Evolutionary conservation across 176 grass and related monocot species (phyloP).

Genomic region (Aegilops speltoides): DNA sequence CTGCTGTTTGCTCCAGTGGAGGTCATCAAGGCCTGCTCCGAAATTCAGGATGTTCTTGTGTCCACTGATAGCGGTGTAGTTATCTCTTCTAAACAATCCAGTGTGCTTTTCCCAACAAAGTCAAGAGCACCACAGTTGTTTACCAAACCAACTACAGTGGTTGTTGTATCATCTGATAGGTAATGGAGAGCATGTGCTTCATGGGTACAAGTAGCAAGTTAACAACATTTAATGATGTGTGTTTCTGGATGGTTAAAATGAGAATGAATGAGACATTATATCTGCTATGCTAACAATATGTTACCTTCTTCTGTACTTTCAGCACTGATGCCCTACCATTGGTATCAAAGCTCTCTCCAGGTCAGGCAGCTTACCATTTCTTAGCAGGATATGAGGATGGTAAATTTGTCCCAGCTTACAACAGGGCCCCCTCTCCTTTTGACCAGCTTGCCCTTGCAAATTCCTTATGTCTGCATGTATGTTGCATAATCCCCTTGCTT

Average conservation of each 20-base stretch:
- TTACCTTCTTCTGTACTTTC: slow-evolving; percentile 27
- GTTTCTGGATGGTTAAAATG: slow-evolving; percentile 12
- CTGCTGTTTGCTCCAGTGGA: slow-evolving; percentile 69
- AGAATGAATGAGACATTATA: neutral
- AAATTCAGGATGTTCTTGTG: slow-evolving; percentile 47
- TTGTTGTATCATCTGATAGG: slow-evolving; percentile 78
- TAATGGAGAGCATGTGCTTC: slow-evolving; percentile 32
- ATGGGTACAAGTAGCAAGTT: neutral
- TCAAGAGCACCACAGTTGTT: slow-evolving; percentile 31
- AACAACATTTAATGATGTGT: neutral
- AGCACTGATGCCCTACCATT: slow-evolving; percentile 62
- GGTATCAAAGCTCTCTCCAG: slow-evolving; percentile 66
- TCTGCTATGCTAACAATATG: neutral
- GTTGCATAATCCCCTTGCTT: neutral
- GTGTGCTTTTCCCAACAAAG: slow-evolving; percentile 57
- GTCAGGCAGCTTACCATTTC: slow-evolving; percentile 89
- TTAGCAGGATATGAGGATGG: slow-evolving; percentile 85
- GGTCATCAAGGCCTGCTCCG: slow-evolving; percentile 42
- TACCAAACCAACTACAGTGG: slow-evolving; percentile 45
- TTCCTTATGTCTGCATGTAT: slow-evolving; percentile 60
- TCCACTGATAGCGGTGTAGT: slow-evolving; percentile 59
- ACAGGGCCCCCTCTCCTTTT: slow-evolving; percentile 49
- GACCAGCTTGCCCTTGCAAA: slow-evolving; percentile 63
- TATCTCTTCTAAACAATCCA: slow-evolving; percentile 52
- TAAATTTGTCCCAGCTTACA: slow-evolving; percentile 76